Evolutionary conservation across 768 basidiomycete genomes (phyloP), one percentile per base, ranked within the genome.

Genomic region (Pisolithus microcarpus): DNA sequence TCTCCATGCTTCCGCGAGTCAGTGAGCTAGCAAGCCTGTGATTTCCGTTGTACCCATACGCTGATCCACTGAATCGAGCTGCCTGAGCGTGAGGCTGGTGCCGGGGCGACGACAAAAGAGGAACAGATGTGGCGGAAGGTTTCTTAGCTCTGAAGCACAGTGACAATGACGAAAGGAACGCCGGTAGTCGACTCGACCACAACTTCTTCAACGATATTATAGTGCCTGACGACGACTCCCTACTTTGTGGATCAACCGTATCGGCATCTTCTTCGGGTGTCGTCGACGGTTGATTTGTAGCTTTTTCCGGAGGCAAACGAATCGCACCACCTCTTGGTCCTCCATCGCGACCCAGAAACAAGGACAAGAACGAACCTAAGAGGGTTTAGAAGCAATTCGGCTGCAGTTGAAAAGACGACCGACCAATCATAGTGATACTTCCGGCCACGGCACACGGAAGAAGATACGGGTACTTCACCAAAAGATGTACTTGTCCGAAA

Each of bases 341-440:
- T 49, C 91, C 96, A 63, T 99, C 93, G 51, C 76, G 84, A 16
- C 83, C 87, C 39, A 99, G 81, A 75, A 97, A 96, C 57, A 91
- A 82, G 0, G 85, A 84, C 30, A 98, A 74, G 48, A 96, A 56
- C 4, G 91, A 85, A n/a, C 94, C 94, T 89, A 51, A 30, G 9
- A 31, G 1, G 19, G 18, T 13, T 59, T 26, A 59, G 56, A 11
- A 10, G 11, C 15, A 10, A 8, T 13, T 31, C n/a, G 3, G 19
- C 30, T 28, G 6, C 26, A 38, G 11, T 38, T 38, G 9, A 23
- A 24, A 3, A 30, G 7, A 28, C 15, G 36, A 55, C 75, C 52
- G 57, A 86, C 88, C 88, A 38, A 73, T 73, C 51, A 90, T 68
- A 7, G 91, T 91, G 44, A 97, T 77, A 8, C 75, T 70, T 2